Evolutionary conservation across 768 basidiomycete species (phyloP), one percentile per base, ranked within the genome.

Genomic region (Hirschioporus abietinus): DNA sequence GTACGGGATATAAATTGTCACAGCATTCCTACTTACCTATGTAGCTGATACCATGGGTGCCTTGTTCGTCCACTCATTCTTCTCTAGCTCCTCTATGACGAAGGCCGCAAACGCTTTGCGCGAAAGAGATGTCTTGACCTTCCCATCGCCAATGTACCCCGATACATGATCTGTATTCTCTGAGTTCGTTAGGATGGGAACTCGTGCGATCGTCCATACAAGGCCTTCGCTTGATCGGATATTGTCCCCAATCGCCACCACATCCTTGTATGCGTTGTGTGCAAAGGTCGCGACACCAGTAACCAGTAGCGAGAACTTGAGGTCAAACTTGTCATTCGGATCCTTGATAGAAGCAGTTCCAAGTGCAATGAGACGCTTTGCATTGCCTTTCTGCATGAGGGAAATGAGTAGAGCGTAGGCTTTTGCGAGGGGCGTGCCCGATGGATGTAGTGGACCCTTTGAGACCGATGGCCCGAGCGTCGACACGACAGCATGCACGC

Each of bases 121-220:
- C 0, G 89, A 74, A 52, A 91, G 73, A n/a, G 73, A 77, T 4
- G 77, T 77, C 24, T 80, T 82, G 8, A 80, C 82, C 69, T 80
- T 81, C 18, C 82, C 83, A 69, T 92, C 90, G 1, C 91, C 90
- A 6, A 89, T 76, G 71, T 91, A 90, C 1, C 91, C 91, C 30
- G 82, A 86, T 2, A 84, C 73, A 35, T 85, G 78, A 0, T 78
- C 78, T 68, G 76, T 83, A 17, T 77, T 78, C 26, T 79, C 72
- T 4, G 80, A 76, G 68, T 84, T 80, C 58, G 81, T 87, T 71
- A 92, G 72, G 26, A 90, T 64, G 0, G 90, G 90, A 1, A 92
- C 89, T 35, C 91, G 80, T 34, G 81, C 86, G 60, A 91, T 84
- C 7, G 89, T 92, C 88, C 88, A 92, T 25, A 87, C 83, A 20